These are phyloP conservation scores for Pseudoneurospora amorphoporcata DNA, from an alignment of 495 filamentous ascomycete species.

Conservation along the genomic window DNA sequence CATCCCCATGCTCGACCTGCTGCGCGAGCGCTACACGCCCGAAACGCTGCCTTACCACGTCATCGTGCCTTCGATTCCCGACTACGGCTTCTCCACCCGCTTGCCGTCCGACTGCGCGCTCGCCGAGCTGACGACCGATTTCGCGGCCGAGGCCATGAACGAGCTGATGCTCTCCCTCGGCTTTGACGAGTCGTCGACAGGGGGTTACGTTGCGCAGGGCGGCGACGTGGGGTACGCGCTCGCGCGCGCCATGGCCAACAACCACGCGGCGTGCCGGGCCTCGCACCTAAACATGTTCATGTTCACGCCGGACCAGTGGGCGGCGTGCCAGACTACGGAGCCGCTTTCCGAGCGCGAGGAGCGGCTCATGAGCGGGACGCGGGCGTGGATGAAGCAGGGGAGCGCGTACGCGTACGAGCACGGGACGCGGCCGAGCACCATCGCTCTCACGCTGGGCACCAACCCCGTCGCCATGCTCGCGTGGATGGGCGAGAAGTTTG, in stretches of 20 bases:
- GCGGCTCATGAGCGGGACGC: not conserved
- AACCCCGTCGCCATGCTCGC: constrained; percentile 54
- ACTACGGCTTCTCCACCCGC: constrained; percentile 48
- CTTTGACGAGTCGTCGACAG: constrained; percentile 30
- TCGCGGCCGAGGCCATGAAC: constrained; percentile 41
- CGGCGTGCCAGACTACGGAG: constrained; percentile 6
- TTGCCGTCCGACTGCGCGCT: constrained; percentile 31
- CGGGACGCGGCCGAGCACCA: constrained; percentile 49
- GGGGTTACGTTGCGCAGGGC: constrained; percentile 51
- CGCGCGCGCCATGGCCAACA: constrained; percentile 29
- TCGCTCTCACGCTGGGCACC: constrained; percentile 44
- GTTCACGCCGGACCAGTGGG: constrained; percentile 4
- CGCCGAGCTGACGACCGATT: constrained; percentile 30
- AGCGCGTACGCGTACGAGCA: constrained; percentile 48
- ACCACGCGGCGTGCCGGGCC: constrained; percentile 29
- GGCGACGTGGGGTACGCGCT: constrained; percentile 55
- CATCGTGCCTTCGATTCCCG: constrained; percentile 55
- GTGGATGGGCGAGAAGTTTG: constrained; percentile 61
- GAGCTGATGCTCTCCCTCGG: constrained; percentile 50
- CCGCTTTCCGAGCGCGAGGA: constrained; percentile 8
- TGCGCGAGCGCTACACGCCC: constrained; percentile 43
- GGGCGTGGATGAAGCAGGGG: constrained; percentile 22
- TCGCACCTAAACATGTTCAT: constrained; percentile 27
- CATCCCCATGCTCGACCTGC: constrained; percentile 26
- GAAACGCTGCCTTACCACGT: constrained; percentile 53